Evolutionary conservation across 148 eudicot genomes (phyloP), one percentile per base, ranked within the genome.

Genomic region (Chenopodium berlandieri): DNA sequence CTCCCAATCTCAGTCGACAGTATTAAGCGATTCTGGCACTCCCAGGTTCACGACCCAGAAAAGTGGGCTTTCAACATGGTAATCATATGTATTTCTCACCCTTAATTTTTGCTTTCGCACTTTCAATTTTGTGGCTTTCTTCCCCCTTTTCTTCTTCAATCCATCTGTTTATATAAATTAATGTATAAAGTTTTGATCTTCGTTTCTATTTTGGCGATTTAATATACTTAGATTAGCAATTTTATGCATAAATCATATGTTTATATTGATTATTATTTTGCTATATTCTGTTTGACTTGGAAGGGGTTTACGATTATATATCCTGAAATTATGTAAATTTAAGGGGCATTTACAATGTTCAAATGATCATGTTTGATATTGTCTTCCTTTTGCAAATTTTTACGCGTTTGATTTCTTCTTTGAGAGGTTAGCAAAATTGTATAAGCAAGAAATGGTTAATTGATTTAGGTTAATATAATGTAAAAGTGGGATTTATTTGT

Each of bases 1-100:
- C 27, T 81, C 20, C 78, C 79, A 10, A 64, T 86, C 20, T 86
- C 90, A 22, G 12, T 88, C 79, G 89, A 88, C 67, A 86, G 83
- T 46, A 2, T 88, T 58, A 90, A 90, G 83, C 76, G 75, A 40
- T 71, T 88, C 73, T 86, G 78, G 81, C 69, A 81, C 52, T 81
- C 88, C n/a, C 89, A 90, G 81, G 79, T 86, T 70, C 80, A 90
- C 80, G 67, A 85, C 66, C 85, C 86, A 32, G 78, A 81, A 1
- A 86, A 88, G 73, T 90, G 90, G 90, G 87, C 86, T 75, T 34
- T 65, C 10, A 89, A 89, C 85, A 73, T 78, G 89, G 91, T 88
- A 84, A 68, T 2, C 17, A 12, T 78, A 25, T 32, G 32, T 46
- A 22, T 22, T 56, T 58, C 66, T 82, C n/a, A 11, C 2, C 25